Conservation (phyloP, 805 yeast genomes). For the Huiozyma sinensis region DNA sequence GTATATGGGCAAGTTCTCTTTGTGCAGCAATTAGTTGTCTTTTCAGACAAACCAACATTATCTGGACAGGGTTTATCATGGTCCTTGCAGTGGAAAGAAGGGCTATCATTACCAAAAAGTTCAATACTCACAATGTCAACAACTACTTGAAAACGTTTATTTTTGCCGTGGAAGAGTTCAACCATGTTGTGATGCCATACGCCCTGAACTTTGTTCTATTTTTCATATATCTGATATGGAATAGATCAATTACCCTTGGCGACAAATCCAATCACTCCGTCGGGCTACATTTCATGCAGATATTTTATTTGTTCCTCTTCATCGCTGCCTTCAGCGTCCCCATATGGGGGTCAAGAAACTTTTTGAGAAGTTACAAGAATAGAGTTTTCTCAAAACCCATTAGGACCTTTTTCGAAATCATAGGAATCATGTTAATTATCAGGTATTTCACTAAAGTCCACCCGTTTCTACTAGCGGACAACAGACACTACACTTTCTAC, state of each 20-base stretch:
- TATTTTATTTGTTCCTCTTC: slow-evolving; percentile 67
- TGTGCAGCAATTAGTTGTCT: slow-evolving; percentile 53
- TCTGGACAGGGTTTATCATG: slow-evolving; percentile 66
- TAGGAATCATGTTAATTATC: slow-evolving; percentile 36
- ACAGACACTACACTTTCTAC: slow-evolving; percentile 88
- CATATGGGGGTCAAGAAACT: slow-evolving; percentile 45
- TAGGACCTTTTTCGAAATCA: slow-evolving; percentile 22
- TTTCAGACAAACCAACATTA: slow-evolving; percentile 84
- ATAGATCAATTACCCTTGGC: slow-evolving; percentile 84
- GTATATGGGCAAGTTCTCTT: slow-evolving; percentile 38
- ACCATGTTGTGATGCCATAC: slow-evolving; percentile 38
- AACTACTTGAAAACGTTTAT: slow-evolving; percentile 32
- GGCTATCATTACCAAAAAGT: slow-evolving; percentile 33
- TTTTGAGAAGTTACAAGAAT: slow-evolving; percentile 31
- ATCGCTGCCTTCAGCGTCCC: slow-evolving; percentile 61
- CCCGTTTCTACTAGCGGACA: slow-evolving; percentile 87
- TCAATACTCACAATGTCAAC: slow-evolving; percentile 29
- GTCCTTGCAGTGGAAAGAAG: slow-evolving; percentile 44
- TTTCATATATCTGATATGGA: slow-evolving; percentile 44
- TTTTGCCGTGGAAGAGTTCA: slow-evolving; percentile 29
- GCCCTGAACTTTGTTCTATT: slow-evolving; percentile 43
- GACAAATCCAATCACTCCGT: slow-evolving; percentile 78
- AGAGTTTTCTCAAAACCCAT: slow-evolving; percentile 24
- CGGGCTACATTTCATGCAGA: slow-evolving; percentile 64
- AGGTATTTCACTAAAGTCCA: slow-evolving; percentile 63